Base-by-base conservation (phyloP, 768 basidiomycete species). In the Amanita molliuscula region DNA sequence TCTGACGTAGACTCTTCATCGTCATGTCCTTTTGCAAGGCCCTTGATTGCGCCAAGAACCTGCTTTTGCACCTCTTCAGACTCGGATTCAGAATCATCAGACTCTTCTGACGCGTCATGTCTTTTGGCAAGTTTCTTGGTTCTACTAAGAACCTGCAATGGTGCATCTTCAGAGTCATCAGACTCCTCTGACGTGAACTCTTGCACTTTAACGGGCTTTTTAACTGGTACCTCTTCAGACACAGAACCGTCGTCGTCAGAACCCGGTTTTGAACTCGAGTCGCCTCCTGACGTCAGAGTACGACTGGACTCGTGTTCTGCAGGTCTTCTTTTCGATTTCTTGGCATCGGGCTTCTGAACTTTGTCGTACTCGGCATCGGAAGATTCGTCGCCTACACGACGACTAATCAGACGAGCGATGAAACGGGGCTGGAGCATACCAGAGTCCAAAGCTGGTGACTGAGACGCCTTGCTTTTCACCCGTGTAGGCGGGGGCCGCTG, bases 231-330 rank as follows among this genome's bases (percentile, higher is more conserved):
- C 11, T 4, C 31, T 31, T 31, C 31, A 4, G 31, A 13, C 1
- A 0, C 13, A 3, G 23, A 23, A 23, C 53, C 54, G 6, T 56
- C 52, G 37, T 44, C 47, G 8, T 46, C 47, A 31, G 57, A 56
- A 44, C 58, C 59, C 21, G 63, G 61, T 6, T 59, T 58, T 33
- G 66, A 66, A 44, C 58, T 64, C 5, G 62, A 65, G 26, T 61
- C 57, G n/a, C 44, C 56, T 29, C 16, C 50, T 23, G 69, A 70
- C 20, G 68, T 65, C 42, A 73, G 55, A 6, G 71, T 75, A 21
- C 46, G 61, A 54, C 71, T 74, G 2, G 71, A 68, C 43, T 67
- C 70, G 44, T 67, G 65, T 45, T 59, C 56, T 48, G 53, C 51
- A 36, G 51, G 56, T 11, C 53, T 52, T 23, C n/a, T n/a, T 31